Evolutionary conservation across 495 filamentous ascomycete species (phyloP), one percentile per base, ranked within the genome.

Genomic region (Aspergillus funiculosus): DNA sequence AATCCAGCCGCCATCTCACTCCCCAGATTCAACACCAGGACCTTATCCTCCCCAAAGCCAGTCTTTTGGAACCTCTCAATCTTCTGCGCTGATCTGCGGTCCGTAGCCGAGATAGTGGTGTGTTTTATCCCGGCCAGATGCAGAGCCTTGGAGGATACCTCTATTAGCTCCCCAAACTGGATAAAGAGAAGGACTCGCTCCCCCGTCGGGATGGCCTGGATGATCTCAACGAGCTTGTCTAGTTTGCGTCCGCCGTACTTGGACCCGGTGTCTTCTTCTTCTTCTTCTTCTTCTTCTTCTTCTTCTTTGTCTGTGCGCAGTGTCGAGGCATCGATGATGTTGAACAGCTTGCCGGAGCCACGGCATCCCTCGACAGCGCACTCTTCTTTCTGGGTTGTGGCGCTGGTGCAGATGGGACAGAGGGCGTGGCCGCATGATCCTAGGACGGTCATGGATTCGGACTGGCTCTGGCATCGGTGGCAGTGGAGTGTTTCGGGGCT

Each of bases 1-100:
- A 76, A 60, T 21, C 88, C 88, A 6, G 86, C 77, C 13, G 86
- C 78, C 39, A 75, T 71, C n/a, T 76, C 78, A 44, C 72, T 70
- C 4, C 74, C 74, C 3, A 87, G 67, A 44, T 81, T 78, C 14
- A 94, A 60, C n/a, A 92, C 61, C 24, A 89, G 58, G 1, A 86
- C 78, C 52, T 75, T 75, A 3, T 63, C 62, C 11, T 62, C 41
- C 2, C 47, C 50, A 20, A 54, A 57, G 1, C 56, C 39, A 0
- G 39, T 46, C 19, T 65, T 62, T 14, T 74, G 62, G 50, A 80
- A 79, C 5, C 61, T 38, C 8, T 70, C 58, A n/a, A 80, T 60
- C 24, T 62, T 60, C 8, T 63, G 49, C 1, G 41, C 48, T 4
- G 62, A 59, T 8, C 39, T 53, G 17, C 39, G 48, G 39, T 48